Evolutionary conservation across 306 rosid species (phyloP).

Genomic region (Corylus avellana): DNA sequence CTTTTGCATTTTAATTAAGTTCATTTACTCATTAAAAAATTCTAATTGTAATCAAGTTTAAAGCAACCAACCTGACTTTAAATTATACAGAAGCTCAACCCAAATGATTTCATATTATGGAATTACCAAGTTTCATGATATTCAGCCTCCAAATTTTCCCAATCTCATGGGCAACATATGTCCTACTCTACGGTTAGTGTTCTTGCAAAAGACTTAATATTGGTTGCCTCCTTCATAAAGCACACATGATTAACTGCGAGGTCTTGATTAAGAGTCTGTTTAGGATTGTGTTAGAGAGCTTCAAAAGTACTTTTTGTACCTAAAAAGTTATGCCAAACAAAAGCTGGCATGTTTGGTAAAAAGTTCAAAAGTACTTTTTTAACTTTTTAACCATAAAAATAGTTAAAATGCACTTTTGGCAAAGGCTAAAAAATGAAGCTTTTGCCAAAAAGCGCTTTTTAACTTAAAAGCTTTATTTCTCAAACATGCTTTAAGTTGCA

Average conservation of each 20-base stretch:
- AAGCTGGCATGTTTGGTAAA: too few relatives aligned
- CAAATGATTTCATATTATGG: not conserved
- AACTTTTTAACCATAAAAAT: too few relatives aligned
- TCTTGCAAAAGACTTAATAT: not conserved
- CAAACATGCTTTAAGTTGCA: not conserved
- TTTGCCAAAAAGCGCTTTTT: too few relatives aligned
- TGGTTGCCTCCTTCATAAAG: not conserved
- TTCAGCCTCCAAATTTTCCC: not conserved
- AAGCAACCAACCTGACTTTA: conserved; percentile 13
- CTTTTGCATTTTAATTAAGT: too few relatives aligned
- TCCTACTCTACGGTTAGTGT: not conserved
- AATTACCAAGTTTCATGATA: conserved; percentile 6
- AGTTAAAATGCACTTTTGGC: too few relatives aligned
- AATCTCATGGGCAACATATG: not conserved
- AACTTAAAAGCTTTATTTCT: too few relatives aligned
- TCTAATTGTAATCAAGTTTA: not conserved
- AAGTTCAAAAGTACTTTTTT: too few relatives aligned
- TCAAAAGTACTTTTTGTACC: too few relatives aligned
- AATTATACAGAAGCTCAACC: not conserved
- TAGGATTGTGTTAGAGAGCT: too few relatives aligned
- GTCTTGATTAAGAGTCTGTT: not conserved
- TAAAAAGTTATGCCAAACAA: too few relatives aligned
- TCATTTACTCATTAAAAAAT: too few relatives aligned
- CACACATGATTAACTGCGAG: conserved; percentile 17
- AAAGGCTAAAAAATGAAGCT: too few relatives aligned